Base-by-base conservation (phyloP, 2,329 filamentous ascomycete species). In the Alternaria novae-zelandiae region DNA sequence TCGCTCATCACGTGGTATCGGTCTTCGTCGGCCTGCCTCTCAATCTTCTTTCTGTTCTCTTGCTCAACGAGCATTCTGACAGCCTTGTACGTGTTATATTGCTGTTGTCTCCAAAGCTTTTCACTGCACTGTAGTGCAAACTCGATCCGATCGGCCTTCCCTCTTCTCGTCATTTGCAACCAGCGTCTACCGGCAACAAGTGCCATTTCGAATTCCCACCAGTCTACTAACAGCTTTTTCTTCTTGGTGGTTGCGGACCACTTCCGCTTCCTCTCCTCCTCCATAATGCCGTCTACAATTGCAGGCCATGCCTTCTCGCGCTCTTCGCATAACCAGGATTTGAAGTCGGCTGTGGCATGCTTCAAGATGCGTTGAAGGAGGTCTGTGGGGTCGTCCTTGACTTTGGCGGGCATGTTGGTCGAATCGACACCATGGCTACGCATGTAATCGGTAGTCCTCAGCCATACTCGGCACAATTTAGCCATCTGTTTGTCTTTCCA, bases 1-100 rank as follows among this genome's bases (percentile, higher is more conserved):
- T n/a, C 15, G 15, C 32, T 9, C 32, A 41, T 41, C 4, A 41
- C 7, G 15, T 4, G 1, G 32, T 9, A 41, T 9, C 8, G 4
- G 8, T 5, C 8, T 0, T 41, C 0, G 1, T 41, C 32, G 1
- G 15, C 2, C 32, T n/a, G 4, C 1, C 2, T 1, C 4, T n/a
- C 15, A 0, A 41, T 0, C 15, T 41, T n/a, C 15, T n/a, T 41
- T 2, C 0, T 41, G 0, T 41, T n/a, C 9, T 1, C 32, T 41
- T 1, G 5, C 1, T n/a, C 15, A 4, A 41, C 8, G 32, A 2
- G 32, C 2, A 3, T 3, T n/a, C 0, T 41, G 32, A 41, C 13
- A 1, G 2, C 32, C 32, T 41, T 0, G 32, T 41, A 41, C 2
- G n/a, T 15, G 15, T 15, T 15, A 41, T 3, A 15, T 8, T 41